Conservation (phyloP, 148 eudicot species). For the Persicaria maculosa region DNA sequence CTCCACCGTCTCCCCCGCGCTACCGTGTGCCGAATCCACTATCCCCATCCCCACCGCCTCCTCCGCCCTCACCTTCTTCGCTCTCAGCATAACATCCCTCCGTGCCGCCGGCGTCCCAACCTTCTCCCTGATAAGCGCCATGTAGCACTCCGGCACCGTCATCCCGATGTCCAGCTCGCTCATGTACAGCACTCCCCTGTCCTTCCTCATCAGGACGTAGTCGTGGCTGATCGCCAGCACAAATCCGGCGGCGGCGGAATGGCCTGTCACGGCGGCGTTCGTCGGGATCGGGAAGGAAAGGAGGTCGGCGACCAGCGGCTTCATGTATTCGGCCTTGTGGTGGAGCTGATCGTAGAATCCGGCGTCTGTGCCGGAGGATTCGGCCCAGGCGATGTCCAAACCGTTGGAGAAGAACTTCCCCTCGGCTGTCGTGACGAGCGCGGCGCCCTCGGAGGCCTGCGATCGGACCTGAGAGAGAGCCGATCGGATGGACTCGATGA, state of each 20-base stretch:
- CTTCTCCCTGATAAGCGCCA: slow-evolving; percentile 33
- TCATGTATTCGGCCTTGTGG: slow-evolving; percentile 1
- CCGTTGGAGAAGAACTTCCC: slow-evolving; percentile 21
- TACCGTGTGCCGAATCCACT: slow-evolving; percentile 19
- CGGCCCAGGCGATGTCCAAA: slow-evolving; percentile 18
- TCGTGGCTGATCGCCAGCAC: slow-evolving; percentile 18
- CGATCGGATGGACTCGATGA: slow-evolving; percentile 38
- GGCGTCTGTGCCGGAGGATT: slow-evolving; percentile 6
- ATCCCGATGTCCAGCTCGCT: slow-evolving; percentile 49
- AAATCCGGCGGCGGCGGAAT: slow-evolving; percentile 19
- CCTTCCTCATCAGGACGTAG: slow-evolving; percentile 20
- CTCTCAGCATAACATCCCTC: slow-evolving; percentile 30
- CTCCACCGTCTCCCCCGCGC: slow-evolving; percentile 20
- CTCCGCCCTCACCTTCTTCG: slow-evolving; percentile 27
- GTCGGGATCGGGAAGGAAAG: slow-evolving; percentile 18
- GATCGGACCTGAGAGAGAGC: slow-evolving; percentile 24
- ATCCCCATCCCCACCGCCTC: slow-evolving; percentile 27
- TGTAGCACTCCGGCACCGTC: slow-evolving; percentile 44
- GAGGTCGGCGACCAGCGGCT: slow-evolving; percentile 14
- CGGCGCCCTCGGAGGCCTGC: slow-evolving; percentile 15
- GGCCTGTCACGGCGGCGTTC: slow-evolving; percentile 18
- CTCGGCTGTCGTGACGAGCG: slow-evolving; percentile 4
- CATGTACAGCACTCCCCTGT: slow-evolving; percentile 18
- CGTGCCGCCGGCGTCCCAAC: slow-evolving; percentile 21
- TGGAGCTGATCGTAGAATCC: background rate